These are phyloP conservation scores for Suillus plorans DNA, from an alignment of 768 basidiomycete species.

Conservation along the genomic window DNA sequence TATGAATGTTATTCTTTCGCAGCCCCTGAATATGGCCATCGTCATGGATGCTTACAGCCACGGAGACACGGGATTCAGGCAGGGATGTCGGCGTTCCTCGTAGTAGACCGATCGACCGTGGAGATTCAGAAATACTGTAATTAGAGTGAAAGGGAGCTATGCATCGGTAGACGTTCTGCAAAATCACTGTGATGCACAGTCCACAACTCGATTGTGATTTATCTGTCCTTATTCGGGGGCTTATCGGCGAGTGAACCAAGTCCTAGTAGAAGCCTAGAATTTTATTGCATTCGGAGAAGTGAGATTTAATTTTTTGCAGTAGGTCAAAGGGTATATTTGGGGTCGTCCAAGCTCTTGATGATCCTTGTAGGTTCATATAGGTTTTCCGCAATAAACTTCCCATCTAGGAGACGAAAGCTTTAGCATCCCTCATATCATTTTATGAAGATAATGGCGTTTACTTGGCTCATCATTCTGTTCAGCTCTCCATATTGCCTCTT, in stretches of 20 bases:
- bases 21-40: background rate
- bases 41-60: background rate
- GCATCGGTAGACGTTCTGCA: background rate
- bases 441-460: conserved; percentile 31
- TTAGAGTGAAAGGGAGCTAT: background rate
- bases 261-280: background rate
- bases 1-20: background rate
- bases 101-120: background rate
- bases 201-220: background rate
- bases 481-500: conserved; percentile 71
- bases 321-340: conserved; percentile 17
- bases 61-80: background rate
- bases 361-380: conserved; percentile 39
- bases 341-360: conserved; percentile 45
- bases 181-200: background rate
- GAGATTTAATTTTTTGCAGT: background rate
- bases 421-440: background rate
- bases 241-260: background rate
- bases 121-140: background rate
- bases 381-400: conserved; percentile 40
- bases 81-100: background rate
- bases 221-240: background rate
- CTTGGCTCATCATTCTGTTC: conserved; percentile 78
- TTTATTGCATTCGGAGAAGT: background rate
- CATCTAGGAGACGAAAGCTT: conserved; percentile 34